phyloP scores from a whole-genome alignment of 1,139 yeast genomes.

The Magnusiomyces suaveolens region DNA sequence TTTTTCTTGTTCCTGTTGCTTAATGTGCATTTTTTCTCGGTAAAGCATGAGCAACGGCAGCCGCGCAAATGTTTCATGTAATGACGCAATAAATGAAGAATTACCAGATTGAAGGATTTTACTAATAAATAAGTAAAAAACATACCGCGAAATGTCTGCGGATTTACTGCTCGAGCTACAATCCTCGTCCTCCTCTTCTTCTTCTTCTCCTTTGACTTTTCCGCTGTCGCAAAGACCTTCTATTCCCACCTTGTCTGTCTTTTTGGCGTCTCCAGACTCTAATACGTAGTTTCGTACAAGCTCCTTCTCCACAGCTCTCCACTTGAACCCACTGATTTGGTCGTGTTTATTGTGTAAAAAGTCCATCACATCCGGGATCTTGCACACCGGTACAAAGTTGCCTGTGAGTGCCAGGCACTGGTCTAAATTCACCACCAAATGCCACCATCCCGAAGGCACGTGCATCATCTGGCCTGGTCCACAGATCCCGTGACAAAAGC shows the following conservation, averaged over 20 bases:
- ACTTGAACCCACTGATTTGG: slow-evolving; percentile 72
- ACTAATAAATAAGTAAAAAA: slow-evolving; percentile 4
- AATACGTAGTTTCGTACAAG: neutral
- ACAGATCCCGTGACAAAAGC: slow-evolving; percentile 59
- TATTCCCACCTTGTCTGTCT: neutral
- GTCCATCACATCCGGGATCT: slow-evolving; percentile 43
- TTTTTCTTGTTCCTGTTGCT: slow-evolving; percentile 8
- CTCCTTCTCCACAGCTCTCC: slow-evolving; percentile 7
- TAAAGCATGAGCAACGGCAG: slow-evolving; percentile 1
- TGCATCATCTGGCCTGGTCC: slow-evolving; percentile 77
- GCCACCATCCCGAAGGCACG: slow-evolving; percentile 98
- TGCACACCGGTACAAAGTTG: slow-evolving; percentile 70
- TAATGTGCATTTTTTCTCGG: slow-evolving; percentile 1
- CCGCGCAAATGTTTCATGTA: slow-evolving; percentile 7
- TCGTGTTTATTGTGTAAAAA: slow-evolving; percentile 58
- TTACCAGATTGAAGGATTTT: slow-evolving; percentile 6
- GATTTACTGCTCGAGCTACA: neutral
- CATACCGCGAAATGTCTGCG: slow-evolving; percentile 1
- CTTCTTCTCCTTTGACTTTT: slow-evolving; percentile 4
- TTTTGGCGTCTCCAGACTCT: neutral
- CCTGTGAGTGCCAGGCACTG: slow-evolving; percentile 74
- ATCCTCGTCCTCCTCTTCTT: slow-evolving; percentile 10
- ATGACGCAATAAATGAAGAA: slow-evolving; percentile 15
- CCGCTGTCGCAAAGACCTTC: neutral
- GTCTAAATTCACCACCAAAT: slow-evolving; percentile 71